Percentiles rank a stretch among this genome's conserved stretches.
These are phyloP conservation scores for Colletotrichum cereale DNA, from an alignment of 2,329 filamentous ascomycete species.

Conservation along the genomic window DNA sequence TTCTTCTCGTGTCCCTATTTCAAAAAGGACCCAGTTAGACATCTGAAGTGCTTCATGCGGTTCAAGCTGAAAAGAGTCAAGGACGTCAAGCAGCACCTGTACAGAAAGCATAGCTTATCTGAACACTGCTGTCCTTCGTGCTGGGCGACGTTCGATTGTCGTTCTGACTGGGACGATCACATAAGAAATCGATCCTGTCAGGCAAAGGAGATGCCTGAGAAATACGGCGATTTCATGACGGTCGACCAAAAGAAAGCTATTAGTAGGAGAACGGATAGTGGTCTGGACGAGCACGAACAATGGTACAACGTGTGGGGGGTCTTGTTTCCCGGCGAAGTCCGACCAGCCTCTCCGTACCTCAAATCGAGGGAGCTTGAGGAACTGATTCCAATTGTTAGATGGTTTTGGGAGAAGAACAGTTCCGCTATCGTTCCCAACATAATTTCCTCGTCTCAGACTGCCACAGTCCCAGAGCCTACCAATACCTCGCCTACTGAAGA, in stretches of 20 bases:
- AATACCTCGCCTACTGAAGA: neutral
- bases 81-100: conserved; percentile 49
- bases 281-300: neutral
- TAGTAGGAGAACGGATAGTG: neutral
- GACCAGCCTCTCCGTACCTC: conserved; percentile 1
- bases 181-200: neutral
- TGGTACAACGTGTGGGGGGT: conserved; percentile 2
- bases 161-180: neutral
- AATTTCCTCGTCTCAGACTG: neutral
- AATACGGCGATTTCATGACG: neutral
- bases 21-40: conserved; percentile 44
- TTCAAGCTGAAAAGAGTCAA: conserved; percentile 44
- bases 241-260: neutral
- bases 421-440: neutral
- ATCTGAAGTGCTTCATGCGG: conserved; percentile 45
- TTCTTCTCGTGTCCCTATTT: conserved; percentile 47
- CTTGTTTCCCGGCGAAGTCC: neutral
- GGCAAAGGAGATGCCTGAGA: neutral
- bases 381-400: neutral
- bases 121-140: conserved; percentile 12
- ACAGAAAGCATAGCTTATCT: conserved; percentile 33
- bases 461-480: no score
- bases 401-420: conserved; percentile 8
- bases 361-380: conserved; percentile 3
- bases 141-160: neutral